Conservation (phyloP, 192 early-diverging fungal genomes). For the Martensiomyces pterosporus region DNA sequence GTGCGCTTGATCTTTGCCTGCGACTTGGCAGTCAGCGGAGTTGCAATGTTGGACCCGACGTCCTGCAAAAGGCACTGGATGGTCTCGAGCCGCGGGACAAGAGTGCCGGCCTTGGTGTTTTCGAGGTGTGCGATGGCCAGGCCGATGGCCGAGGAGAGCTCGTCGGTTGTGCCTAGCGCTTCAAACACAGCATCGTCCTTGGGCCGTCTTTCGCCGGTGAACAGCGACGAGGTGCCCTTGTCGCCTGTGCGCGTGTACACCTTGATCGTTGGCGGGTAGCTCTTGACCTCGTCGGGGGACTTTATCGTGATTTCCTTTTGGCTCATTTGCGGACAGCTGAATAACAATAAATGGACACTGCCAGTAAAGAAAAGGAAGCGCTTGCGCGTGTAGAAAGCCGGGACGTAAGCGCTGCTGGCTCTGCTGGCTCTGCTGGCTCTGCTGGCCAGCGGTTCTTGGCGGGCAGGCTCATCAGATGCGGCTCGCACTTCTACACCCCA, state of each 20-base stretch:
- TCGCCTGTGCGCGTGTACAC: conserved; percentile 96
- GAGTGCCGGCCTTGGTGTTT: conserved; percentile 3
- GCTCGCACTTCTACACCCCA: no score
- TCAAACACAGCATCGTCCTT: conserved; percentile 90
- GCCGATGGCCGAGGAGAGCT: conserved; percentile 62
- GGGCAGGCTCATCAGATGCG: no score
- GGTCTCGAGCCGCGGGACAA: conserved; percentile 46
- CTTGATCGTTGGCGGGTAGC: conserved; percentile 52
- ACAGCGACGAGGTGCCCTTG: conserved; percentile 85
- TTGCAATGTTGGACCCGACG: conserved; percentile 88
- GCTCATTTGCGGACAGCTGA: no score
- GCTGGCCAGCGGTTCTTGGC: no score
- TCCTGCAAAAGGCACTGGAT: conserved; percentile 92
- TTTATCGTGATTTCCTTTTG: conserved; percentile 13
- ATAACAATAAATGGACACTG: no score
- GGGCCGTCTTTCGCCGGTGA: conserved; percentile 81
- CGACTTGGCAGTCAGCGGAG: conserved; percentile 62
- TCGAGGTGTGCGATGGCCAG: conserved; percentile 46
- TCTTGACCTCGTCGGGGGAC: conserved; percentile 44
- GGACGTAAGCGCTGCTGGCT: no score
- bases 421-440: no score
- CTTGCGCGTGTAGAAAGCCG: no score
- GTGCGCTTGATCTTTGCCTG: conserved; percentile 64
- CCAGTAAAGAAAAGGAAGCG: no score
- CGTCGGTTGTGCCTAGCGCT: conserved; percentile 86